Conservation (phyloP, 1,284 basidiomycete species). For the Cutaneotrichosporon dermatis region DNA sequence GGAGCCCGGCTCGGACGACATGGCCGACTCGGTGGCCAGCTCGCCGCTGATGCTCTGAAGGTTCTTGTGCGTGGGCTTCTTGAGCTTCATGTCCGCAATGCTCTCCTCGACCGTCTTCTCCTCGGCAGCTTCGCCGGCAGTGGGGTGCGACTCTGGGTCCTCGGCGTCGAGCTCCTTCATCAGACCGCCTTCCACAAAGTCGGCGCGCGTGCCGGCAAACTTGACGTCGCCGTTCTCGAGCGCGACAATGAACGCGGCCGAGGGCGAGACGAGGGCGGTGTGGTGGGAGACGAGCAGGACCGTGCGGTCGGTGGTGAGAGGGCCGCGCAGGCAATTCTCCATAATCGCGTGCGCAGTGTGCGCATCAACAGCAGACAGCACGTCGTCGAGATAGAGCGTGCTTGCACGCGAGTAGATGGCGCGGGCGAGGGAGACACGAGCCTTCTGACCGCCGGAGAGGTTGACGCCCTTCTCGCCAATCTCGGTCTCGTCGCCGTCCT, state of each 20-base stretch:
- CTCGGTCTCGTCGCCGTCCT: slow-evolving; percentile 82
- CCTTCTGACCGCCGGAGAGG: slow-evolving; percentile 91
- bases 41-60: slow-evolving; percentile 30
- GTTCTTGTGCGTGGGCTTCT: slow-evolving; percentile 40
- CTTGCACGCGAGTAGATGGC: slow-evolving; percentile 90
- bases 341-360: slow-evolving; percentile 84
- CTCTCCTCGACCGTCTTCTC: slow-evolving; percentile 47
- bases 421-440: slow-evolving; percentile 79
- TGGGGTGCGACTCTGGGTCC: slow-evolving; percentile 49
- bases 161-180: slow-evolving; percentile 64
- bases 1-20: slow-evolving; percentile 30
- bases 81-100: slow-evolving; percentile 9
- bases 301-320: slow-evolving; percentile 73
- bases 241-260: slow-evolving; percentile 54
- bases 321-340: slow-evolving; percentile 74
- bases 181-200: slow-evolving; percentile 64
- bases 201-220: slow-evolving; percentile 64
- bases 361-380: slow-evolving; percentile 59
- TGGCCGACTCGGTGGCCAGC: slow-evolving; percentile 4
- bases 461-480: slow-evolving; percentile 61
- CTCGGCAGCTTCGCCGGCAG: slow-evolving; percentile 49
- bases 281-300: slow-evolving; percentile 86
- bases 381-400: slow-evolving; percentile 78
- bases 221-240: slow-evolving; percentile 77
- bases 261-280: slow-evolving; percentile 43